Evolutionary conservation across 495 filamentous ascomycete genomes (phyloP), one percentile per base, ranked within the genome.

Genomic region (Xylaria palmicola): DNA sequence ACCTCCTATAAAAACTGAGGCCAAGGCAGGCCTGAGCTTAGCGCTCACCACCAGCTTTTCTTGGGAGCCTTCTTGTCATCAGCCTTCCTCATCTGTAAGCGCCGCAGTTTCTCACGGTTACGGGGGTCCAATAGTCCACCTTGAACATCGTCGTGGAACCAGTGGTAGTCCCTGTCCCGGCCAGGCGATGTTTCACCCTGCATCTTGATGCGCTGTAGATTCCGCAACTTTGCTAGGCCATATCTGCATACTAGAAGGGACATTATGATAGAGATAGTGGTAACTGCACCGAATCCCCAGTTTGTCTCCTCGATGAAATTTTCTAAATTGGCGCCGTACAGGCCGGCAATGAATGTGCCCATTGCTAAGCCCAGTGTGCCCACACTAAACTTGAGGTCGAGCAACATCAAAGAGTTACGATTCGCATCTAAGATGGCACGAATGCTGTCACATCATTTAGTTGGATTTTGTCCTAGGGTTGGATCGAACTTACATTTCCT

Each of bases 321-420:
- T 70, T 96, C 95, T 63, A 98, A 80, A 76, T 98, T 98, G 93
- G 97, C 97, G 65, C 94, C 94, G 79, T 98, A 98, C 12, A 98
- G 86, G n/a, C 91, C 92, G 27, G 94, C 94, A 69, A 96, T 84
- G 68, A 98, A 92, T 50, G 95, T 96, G 30, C 94, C 94, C 65
- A 91, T 88, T 57, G 90, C 93, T 30, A 98, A 85, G 2, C 92
- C 92, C 9, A 98, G 83, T 3, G 94, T 98, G 39, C 91, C 90
- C 59, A 98, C 93, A 68, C 89, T 93, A 77, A 98, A 96, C 72
- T 96, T 96, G 52, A 98, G 85, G 56, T 97, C 95, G 34, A 98
- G 86, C 19, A 98, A 85, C 95, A 98, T 98, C 65, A 98, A 89
- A 19, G 91, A 90, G 81, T 98, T 98, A 62, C 94, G 95, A 72